phyloP scores from a whole-genome alignment of 768 basidiomycete genomes.

The Tephrocybe sp. region DNA sequence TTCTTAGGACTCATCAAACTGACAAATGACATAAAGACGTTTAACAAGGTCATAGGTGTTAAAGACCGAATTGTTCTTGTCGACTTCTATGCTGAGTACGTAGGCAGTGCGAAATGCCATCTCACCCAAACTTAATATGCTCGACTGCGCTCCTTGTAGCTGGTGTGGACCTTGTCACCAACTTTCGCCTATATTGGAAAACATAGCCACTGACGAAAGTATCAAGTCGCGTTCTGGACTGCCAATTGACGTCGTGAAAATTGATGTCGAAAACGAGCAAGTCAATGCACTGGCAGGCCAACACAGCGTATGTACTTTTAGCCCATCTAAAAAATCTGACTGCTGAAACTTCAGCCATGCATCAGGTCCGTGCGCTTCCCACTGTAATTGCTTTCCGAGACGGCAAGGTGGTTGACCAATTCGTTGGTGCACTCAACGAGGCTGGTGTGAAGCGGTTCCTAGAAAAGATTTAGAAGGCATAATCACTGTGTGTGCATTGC shows the following conservation, averaged over 20 bases:
- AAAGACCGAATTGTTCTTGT: slow-evolving; percentile 61
- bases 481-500: neutral
- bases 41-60: slow-evolving; percentile 32
- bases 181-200: slow-evolving; percentile 68
- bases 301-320: slow-evolving; percentile 41
- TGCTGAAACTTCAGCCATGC: neutral
- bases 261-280: slow-evolving; percentile 58
- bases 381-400: slow-evolving; percentile 77
- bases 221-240: slow-evolving; percentile 49
- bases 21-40: slow-evolving; percentile 27
- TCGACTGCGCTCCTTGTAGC: slow-evolving; percentile 30
- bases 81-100: slow-evolving; percentile 81
- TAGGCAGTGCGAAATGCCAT: slow-evolving; percentile 10
- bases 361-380: slow-evolving; percentile 70
- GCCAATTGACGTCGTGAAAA: slow-evolving; percentile 68
- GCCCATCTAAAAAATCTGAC: neutral
- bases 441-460: slow-evolving; percentile 43
- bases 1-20: no score
- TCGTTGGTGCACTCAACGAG: slow-evolving; percentile 58
- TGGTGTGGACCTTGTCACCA: slow-evolving; percentile 80
- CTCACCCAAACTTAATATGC: neutral
- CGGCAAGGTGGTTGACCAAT: slow-evolving; percentile 55
- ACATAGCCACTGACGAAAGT: slow-evolving; percentile 43
- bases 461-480: slow-evolving; percentile 28
- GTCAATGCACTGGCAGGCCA: slow-evolving; percentile 47